Conservation (phyloP, 805 yeast genomes). For the Saccharomycopsis javanensis region DNA sequence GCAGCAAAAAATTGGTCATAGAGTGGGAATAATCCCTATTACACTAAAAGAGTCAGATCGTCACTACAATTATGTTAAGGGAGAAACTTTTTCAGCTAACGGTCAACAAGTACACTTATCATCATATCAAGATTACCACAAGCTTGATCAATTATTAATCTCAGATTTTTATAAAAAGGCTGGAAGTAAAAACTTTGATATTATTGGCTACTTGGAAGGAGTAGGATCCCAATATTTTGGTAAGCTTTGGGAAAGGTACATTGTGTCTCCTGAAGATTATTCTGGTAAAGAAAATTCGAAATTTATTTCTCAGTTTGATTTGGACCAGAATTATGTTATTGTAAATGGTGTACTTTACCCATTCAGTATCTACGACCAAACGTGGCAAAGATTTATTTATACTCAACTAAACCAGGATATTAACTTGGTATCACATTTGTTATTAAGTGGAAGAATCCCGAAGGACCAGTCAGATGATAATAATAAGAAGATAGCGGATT, state of each 20-base stretch:
- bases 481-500: constrained; percentile 29
- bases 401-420: constrained; percentile 49
- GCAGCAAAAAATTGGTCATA: constrained; percentile 59
- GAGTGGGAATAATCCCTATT: constrained; percentile 76
- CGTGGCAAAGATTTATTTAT: constrained; percentile 47
- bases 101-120: constrained; percentile 17
- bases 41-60: constrained; percentile 21
- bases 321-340: constrained; percentile 43
- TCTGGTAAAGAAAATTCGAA: constrained; percentile 21
- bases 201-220: not conserved
- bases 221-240: constrained; percentile 3
- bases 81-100: constrained; percentile 16
- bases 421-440: constrained; percentile 22
- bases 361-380: constrained; percentile 30
- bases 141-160: constrained; percentile 20
- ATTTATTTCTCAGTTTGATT: constrained; percentile 30
- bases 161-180: constrained; percentile 11
- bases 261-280: constrained; percentile 6
- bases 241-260: constrained; percentile 11
- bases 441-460: constrained; percentile 22
- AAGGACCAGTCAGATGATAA: constrained; percentile 23
- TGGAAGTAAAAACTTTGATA: not conserved
- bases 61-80: constrained; percentile 17
- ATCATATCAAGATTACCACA: constrained; percentile 18
- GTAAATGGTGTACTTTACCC: constrained; percentile 64